Conservation (phyloP, 1,284 basidiomycete species). For the Limonomyces culmigenus region DNA sequence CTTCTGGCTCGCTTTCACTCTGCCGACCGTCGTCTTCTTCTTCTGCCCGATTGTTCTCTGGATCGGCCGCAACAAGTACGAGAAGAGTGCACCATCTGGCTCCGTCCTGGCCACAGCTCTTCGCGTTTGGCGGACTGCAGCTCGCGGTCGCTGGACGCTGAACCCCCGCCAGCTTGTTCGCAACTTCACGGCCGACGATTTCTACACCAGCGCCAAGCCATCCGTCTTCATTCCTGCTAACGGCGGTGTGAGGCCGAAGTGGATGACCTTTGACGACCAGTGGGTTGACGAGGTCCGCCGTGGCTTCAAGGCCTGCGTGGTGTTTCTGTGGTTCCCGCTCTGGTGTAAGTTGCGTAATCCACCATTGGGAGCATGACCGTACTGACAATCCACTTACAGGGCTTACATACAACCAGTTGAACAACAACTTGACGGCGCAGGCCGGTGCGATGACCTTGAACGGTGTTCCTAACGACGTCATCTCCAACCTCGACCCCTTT, state of each 20-base stretch:
- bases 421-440: conserved; percentile 69
- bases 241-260: conserved; percentile 21
- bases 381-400: conserved; percentile 23
- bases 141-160: conserved; percentile 35
- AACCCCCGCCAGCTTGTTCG: conserved; percentile 32
- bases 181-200: conserved; percentile 40
- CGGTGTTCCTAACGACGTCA: conserved; percentile 67
- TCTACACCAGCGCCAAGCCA: conserved; percentile 73
- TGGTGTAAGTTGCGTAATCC: conserved; percentile 32
- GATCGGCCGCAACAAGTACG: conserved; percentile 50
- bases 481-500: conserved; percentile 70
- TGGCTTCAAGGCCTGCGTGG: conserved; percentile 71
- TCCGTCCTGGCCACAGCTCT: conserved; percentile 47
- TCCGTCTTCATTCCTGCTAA: conserved; percentile 24
- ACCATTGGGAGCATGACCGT: too few relatives aligned
- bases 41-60: conserved; percentile 56
- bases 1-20: conserved; percentile 53
- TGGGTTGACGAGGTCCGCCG: conserved; percentile 77
- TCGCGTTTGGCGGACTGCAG: conserved; percentile 31
- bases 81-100: conserved; percentile 55
- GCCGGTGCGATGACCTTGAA: conserved; percentile 57
- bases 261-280: conserved; percentile 63
- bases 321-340: conserved; percentile 66
- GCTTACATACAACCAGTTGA: conserved; percentile 61
- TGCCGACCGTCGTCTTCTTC: conserved; percentile 54